Evolutionary conservation across 352 stramenopile genomes (phyloP).

Genomic region (Pythium coloratum): DNA sequence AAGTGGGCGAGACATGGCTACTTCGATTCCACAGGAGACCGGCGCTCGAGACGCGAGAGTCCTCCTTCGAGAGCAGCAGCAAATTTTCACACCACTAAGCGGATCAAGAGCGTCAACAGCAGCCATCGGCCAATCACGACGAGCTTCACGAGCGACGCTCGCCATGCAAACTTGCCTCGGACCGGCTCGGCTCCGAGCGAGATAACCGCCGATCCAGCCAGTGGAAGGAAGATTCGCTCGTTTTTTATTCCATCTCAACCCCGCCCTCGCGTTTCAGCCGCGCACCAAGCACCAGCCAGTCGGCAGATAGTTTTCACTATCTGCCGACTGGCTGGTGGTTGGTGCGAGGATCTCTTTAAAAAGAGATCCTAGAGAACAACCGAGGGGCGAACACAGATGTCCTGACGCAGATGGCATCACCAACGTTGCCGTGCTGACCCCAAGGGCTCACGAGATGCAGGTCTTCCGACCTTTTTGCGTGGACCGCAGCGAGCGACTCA

Average conservation of each 20-base stretch:
- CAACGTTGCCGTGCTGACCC: background rate
- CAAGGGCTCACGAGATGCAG: background rate
- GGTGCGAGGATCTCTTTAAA: too few relatives aligned
- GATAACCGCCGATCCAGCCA: background rate
- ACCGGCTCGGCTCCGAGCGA: background rate
- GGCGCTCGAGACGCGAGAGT: background rate
- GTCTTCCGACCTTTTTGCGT: background rate
- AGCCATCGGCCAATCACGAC: conserved; percentile 1
- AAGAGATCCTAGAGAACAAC: conserved; percentile 1
- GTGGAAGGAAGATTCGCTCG: conserved; percentile 4
- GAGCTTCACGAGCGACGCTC: background rate
- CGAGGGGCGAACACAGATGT: background rate
- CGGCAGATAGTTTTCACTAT: background rate
- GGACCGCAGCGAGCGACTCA: background rate
- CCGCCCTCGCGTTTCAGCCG: background rate
- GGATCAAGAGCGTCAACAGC: conserved; percentile 3
- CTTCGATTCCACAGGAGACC: background rate
- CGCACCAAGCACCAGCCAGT: background rate
- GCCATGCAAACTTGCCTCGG: background rate
- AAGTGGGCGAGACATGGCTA: background rate
- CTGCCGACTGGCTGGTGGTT: too few relatives aligned
- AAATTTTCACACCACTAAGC: background rate
- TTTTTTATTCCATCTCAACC: background rate
- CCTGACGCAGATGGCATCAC: conserved; percentile 4
- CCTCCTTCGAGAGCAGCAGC: background rate